These are phyloP conservation scores for Euphorbia peplus DNA, from an alignment of 345 rosid species.

Conservation along the genomic window DNA sequence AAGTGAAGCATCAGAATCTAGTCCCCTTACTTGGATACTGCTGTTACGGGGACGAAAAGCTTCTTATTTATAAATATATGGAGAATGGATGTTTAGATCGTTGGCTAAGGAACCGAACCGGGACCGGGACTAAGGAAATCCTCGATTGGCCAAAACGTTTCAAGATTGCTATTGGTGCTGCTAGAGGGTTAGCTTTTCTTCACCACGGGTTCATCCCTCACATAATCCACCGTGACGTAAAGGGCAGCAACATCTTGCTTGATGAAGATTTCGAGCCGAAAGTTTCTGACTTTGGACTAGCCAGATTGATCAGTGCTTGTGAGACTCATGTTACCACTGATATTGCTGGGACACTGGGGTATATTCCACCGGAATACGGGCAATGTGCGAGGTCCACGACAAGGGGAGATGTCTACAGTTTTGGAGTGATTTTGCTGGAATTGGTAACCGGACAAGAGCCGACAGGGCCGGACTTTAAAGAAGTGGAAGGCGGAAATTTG, in stretches of 20 bases:
- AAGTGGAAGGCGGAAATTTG: slow-evolving; percentile 87
- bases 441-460: slow-evolving; percentile 90
- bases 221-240: slow-evolving; percentile 87
- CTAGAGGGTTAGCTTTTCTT: slow-evolving; percentile 75
- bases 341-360: slow-evolving; percentile 79
- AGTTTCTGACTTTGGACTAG: slow-evolving; percentile 89
- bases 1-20: slow-evolving; percentile 87
- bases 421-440: slow-evolving; percentile 84
- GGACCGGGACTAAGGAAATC: slow-evolving; percentile 59
- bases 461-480: slow-evolving; percentile 89
- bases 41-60: slow-evolving; percentile 74
- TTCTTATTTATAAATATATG: slow-evolving; percentile 91
- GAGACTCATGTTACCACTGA: slow-evolving; percentile 91
- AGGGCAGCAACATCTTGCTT: slow-evolving; percentile 83
- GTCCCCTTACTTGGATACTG: slow-evolving; percentile 87
- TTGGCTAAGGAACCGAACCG: slow-evolving; percentile 68
- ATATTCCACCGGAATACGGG: slow-evolving; percentile 93
- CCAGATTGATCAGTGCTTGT: slow-evolving; percentile 84
- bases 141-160: slow-evolving; percentile 79
- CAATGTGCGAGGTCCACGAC: slow-evolving; percentile 78
- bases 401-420: slow-evolving; percentile 87
- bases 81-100: slow-evolving; percentile 82
- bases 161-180: slow-evolving; percentile 73
- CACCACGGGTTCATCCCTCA: slow-evolving; percentile 88
- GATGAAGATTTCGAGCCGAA: slow-evolving; percentile 73